phyloP scores from a whole-genome alignment of 352 stramenopile genomes.

The Phytophthora constricta region DNA sequence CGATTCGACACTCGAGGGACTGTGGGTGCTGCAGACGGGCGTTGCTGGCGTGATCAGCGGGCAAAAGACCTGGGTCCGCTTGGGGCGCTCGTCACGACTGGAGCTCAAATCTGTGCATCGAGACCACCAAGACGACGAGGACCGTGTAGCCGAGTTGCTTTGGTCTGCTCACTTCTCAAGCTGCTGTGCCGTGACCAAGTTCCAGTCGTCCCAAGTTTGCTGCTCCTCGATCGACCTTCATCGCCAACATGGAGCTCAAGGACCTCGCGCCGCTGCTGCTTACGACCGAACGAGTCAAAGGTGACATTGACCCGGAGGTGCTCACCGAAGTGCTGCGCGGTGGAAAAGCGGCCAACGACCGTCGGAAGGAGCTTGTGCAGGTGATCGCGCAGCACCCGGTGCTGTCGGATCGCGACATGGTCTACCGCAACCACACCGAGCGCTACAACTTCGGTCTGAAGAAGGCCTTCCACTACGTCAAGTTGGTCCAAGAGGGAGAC shows the following conservation, averaged over 20 bases:
- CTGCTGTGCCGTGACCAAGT: neutral
- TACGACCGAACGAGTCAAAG: neutral
- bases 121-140: neutral
- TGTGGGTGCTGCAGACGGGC: neutral
- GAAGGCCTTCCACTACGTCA: conserved; percentile 5
- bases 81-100: conserved; percentile 1
- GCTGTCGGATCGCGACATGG: conserved; percentile 3
- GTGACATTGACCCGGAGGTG: neutral
- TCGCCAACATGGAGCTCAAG: conserved; percentile 4
- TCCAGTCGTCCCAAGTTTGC: neutral
- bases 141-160: neutral
- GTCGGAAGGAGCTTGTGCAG: neutral
- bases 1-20: neutral
- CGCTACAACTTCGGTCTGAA: conserved; percentile 4
- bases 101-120: neutral
- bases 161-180: neutral
- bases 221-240: neutral
- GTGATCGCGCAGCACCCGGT: neutral
- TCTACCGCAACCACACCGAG: conserved; percentile 2
- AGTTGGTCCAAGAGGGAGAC: neutral
- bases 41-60: neutral
- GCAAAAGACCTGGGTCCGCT: too few relatives aligned
- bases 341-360: neutral
- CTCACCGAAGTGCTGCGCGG: neutral
- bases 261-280: conserved; percentile 2